Conservation (phyloP, 2,329 filamentous ascomycete species). For the Aspergillus luchuensis region DNA sequence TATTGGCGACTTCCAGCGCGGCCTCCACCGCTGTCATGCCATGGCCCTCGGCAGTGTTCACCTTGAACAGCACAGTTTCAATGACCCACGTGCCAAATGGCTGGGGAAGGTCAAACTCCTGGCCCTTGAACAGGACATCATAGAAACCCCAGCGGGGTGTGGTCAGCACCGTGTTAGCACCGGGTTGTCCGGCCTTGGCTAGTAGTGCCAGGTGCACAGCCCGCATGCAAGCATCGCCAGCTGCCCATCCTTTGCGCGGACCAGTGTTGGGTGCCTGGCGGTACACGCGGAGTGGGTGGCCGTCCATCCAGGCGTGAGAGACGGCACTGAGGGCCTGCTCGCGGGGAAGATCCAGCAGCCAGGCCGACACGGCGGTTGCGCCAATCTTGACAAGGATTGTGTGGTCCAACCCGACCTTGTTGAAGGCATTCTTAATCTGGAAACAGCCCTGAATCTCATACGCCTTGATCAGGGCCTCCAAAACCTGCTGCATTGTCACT, state of each 20-base stretch:
- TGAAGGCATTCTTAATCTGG: conserved; percentile 42
- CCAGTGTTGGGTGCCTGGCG: conserved; percentile 38
- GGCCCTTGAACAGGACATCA: conserved; percentile 23
- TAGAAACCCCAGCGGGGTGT: conserved; percentile 42
- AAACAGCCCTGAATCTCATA: conserved; percentile 49
- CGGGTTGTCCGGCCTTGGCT: conserved; percentile 30
- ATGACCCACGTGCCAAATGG: conserved; percentile 27
- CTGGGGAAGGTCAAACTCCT: conserved; percentile 21
- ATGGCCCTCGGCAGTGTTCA: conserved; percentile 38
- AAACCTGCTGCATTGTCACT: conserved; percentile 36
- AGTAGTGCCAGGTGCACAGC: conserved; percentile 43
- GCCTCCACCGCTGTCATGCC: conserved; percentile 39
- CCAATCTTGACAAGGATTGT: conserved; percentile 47
- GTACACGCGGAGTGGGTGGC: conserved; percentile 39
- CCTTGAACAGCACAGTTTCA: conserved; percentile 29
- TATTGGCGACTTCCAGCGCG: conserved; percentile 15
- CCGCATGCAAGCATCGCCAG: conserved; percentile 44
- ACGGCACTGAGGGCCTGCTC: conserved; percentile 39
- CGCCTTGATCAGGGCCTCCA: conserved; percentile 42
- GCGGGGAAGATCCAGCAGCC: conserved; percentile 40
- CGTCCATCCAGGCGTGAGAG: conserved; percentile 46
- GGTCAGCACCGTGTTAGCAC: conserved; percentile 34
- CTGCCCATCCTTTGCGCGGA: conserved; percentile 48
- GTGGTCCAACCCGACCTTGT: conserved; percentile 46
- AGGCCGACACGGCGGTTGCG: conserved; percentile 41